phyloP scores from a whole-genome alignment of 352 stramenopile genomes.

The Lagenidium sp. region DNA sequence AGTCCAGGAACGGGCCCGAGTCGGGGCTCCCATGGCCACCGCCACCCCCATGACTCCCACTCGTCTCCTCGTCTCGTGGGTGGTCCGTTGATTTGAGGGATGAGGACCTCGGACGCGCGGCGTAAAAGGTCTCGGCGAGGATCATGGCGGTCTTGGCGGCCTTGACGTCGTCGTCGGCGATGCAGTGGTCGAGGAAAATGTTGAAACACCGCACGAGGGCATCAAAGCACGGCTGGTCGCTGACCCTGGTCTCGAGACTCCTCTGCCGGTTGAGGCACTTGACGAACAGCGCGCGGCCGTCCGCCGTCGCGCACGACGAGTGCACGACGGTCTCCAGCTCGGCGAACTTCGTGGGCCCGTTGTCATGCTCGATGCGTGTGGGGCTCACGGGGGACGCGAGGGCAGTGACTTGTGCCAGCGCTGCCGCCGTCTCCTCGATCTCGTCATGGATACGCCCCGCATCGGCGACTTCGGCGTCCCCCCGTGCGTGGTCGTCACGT shows the following conservation, averaged over 20 bases:
- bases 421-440: background rate
- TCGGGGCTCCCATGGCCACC: no score
- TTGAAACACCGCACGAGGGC: conserved; percentile 57
- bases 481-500: background rate
- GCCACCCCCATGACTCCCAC: no score
- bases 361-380: no score
- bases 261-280: conserved; percentile 76
- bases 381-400: background rate
- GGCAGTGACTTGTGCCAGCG: background rate
- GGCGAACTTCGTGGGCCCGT: background rate
- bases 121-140: conserved; percentile 77
- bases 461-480: background rate
- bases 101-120: no score
- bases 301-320: conserved; percentile 12
- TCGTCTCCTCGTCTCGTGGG: no score
- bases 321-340: conserved; percentile 10
- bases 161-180: conserved; percentile 74
- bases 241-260: conserved; percentile 68
- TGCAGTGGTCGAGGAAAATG: conserved; percentile 63
- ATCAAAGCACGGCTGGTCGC: conserved; percentile 46
- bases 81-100: no score
- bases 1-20: background rate
- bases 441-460: no score
- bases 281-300: conserved; percentile 63
- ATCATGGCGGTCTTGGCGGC: conserved; percentile 85